Conservation (phyloP, 176 grass and related monocot species). For the Avena sativa region DNA sequence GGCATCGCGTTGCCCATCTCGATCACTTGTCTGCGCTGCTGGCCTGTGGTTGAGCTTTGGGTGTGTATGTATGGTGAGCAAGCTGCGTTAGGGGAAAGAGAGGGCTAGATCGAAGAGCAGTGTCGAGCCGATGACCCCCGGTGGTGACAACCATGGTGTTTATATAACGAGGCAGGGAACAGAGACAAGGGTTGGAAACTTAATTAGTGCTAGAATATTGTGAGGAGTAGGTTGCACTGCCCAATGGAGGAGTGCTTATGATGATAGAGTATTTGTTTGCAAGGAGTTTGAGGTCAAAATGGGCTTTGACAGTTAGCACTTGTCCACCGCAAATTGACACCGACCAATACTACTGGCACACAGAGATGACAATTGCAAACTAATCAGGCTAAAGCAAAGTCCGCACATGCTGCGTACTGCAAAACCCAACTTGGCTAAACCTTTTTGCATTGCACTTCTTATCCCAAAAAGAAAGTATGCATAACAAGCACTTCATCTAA, state of each 20-base stretch:
- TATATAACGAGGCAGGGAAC: constrained; percentile 53
- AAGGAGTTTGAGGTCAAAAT: constrained; percentile 29
- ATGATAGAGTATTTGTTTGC: too few relatives aligned
- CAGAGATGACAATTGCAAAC: not conserved
- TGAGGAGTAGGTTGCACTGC: constrained; percentile 57
- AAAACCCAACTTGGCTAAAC: not conserved
- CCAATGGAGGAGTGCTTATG: constrained; percentile 42
- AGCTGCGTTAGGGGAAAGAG: not conserved
- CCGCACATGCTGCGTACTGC: not conserved
- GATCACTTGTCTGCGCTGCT: not conserved
- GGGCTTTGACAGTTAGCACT: constrained; percentile 40
- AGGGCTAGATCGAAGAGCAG: constrained; percentile 22
- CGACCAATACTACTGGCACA: not conserved
- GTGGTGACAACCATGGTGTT: constrained; percentile 33
- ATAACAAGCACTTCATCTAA: not conserved
- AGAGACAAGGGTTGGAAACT: not conserved
- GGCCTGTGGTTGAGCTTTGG: not conserved
- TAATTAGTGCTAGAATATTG: not conserved
- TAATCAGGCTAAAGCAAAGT: constrained; percentile 14
- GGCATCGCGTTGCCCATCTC: constrained; percentile 71
- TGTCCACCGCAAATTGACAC: constrained; percentile 34
- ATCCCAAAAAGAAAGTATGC: not conserved
- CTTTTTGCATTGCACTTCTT: not conserved
- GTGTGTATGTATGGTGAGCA: not conserved
- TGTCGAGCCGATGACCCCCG: not conserved